Conservation (phyloP, 2,329 filamentous ascomycete genomes). For the Aphanocladium album region DNA sequence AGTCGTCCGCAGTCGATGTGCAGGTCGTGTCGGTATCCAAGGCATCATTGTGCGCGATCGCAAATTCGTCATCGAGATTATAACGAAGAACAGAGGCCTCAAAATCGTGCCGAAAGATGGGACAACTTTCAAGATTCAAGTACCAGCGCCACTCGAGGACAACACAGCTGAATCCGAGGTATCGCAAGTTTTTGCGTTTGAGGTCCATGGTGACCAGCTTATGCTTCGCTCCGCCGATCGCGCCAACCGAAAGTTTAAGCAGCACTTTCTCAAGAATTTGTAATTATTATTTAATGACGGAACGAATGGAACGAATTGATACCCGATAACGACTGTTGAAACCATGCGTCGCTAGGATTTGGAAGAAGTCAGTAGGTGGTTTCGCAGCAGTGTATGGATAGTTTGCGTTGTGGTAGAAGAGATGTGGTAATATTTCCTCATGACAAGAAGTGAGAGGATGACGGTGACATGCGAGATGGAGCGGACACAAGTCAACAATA, state of each 20-base stretch:
- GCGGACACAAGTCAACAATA: no score
- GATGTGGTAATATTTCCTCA: no score
- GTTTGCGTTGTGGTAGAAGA: no score
- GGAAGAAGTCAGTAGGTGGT: no score
- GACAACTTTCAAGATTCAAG: slow-evolving; percentile 72
- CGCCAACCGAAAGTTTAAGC: slow-evolving; percentile 87
- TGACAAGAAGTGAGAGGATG: no score
- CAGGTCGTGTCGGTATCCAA: slow-evolving; percentile 72
- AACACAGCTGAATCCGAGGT: slow-evolving; percentile 17
- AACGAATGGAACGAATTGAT: not conserved
- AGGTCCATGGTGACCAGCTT: slow-evolving; percentile 84
- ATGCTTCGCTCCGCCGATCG: slow-evolving; percentile 76
- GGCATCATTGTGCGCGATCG: slow-evolving; percentile 89
- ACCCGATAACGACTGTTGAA: not conserved
- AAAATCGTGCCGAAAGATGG: slow-evolving; percentile 88
- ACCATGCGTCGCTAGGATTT: no score
- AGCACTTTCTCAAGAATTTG: slow-evolving; percentile 70
- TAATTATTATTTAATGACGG: slow-evolving; percentile 32
- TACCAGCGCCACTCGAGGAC: slow-evolving; percentile 43
- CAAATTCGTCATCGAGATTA: slow-evolving; percentile 78
- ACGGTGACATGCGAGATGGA: no score
- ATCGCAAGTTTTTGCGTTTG: slow-evolving; percentile 58
- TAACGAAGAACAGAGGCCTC: slow-evolving; percentile 64
- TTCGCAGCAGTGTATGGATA: no score
- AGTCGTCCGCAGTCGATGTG: slow-evolving; percentile 76